Conservation (phyloP, 495 filamentous ascomycete genomes). For the Tuber calosporum region DNA sequence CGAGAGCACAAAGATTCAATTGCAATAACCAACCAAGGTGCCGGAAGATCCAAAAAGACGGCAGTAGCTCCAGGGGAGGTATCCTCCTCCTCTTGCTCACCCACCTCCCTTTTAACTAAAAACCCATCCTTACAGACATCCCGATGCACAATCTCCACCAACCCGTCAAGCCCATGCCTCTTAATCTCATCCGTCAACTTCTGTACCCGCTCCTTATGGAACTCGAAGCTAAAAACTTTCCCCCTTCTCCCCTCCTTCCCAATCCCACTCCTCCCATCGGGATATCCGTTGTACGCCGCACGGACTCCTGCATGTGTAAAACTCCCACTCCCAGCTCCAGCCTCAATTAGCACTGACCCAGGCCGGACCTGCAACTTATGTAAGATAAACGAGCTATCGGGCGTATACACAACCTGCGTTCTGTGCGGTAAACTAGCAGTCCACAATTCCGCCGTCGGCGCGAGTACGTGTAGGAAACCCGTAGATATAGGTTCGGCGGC, state of each 20-base stretch:
- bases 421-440: slow-evolving; percentile 82
- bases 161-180: slow-evolving; percentile 61
- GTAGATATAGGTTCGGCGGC: slow-evolving; percentile 44
- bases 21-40: slow-evolving; percentile 56
- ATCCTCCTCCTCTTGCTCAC: slow-evolving; percentile 41
- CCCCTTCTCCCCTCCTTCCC: slow-evolving; percentile 48
- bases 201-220: slow-evolving; percentile 67
- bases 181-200: slow-evolving; percentile 66
- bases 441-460: slow-evolving; percentile 90
- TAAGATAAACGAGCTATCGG: slow-evolving; percentile 93
- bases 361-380: slow-evolving; percentile 77
- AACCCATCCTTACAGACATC: slow-evolving; percentile 91
- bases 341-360: slow-evolving; percentile 77
- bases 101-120: slow-evolving; percentile 43
- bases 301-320: slow-evolving; percentile 88
- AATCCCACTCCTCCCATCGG: slow-evolving; percentile 39
- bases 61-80: slow-evolving; percentile 62
- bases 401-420: slow-evolving; percentile 96
- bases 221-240: slow-evolving; percentile 89
- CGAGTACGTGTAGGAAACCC: slow-evolving; percentile 84
- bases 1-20: not conserved
- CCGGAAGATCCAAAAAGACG: slow-evolving; percentile 87
- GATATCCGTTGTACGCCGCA: slow-evolving; percentile 80
- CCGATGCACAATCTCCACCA: slow-evolving; percentile 78
- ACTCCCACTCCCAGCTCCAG: slow-evolving; percentile 86